Evolutionary conservation across 345 rosid species (phyloP), one percentile per base, ranked within the genome.

Genomic region (Salix arbutifolia): DNA sequence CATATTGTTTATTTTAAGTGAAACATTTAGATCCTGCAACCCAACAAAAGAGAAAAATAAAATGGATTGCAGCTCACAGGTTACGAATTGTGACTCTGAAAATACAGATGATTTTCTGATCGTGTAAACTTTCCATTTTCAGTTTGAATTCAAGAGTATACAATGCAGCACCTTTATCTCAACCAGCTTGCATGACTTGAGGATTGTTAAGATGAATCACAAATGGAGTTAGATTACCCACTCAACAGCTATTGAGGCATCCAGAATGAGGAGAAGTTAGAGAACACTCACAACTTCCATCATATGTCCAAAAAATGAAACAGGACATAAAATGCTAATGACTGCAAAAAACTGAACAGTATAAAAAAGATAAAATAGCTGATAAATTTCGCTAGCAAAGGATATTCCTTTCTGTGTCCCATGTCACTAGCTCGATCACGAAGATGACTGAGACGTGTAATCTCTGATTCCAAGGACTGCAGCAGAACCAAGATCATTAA

Each of bases 401-500:
- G 99, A 96, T 96, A 96, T 94, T 94, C 96, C 84, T 96, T 96
- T 79, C 96, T 88, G 37, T 82, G 92, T 33, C 99, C 99, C 87
- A 85, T 78, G 67, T 96, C 99, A 86, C 99, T 96, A 26, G 98
- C 99, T 82, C 99, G 98, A 89, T 96, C 99, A 76, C 99, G 93
- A 69, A 96, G 94, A 88, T 96, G 99, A 84, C 90, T 87, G 74
- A 89, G 82, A 60, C 98, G 95, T 68, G 91, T 76, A 76, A 89
- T 88, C 91, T 96, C 99, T 48, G 97, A 75, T 65, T 96, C 97
- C 87, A 96, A 78, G 86, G 86, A 83, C 99, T 96, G 92, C 90
- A 92, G 70, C 52, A 61, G 53, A 75, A 66, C 9, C 73, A 79
- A 33, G 6, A 58, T 25, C 64, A 58, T 58, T 58, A n/a, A n/a